phyloP scores from a whole-genome alignment of 1,139 yeast genomes.

The Geotrichum histeridarum region DNA sequence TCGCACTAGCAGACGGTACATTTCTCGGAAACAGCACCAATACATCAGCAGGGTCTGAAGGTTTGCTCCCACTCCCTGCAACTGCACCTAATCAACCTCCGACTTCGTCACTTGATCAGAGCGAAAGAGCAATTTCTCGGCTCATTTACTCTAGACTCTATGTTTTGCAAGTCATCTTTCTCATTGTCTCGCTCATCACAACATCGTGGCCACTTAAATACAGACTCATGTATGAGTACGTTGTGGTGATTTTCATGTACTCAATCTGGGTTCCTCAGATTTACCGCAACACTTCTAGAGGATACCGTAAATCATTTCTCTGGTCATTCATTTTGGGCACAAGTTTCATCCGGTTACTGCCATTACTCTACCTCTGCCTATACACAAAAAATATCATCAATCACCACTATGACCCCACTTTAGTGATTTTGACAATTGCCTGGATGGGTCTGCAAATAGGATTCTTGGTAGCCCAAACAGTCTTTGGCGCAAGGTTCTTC shows the following conservation, averaged over 20 bases:
- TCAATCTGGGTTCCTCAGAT: conserved; percentile 91
- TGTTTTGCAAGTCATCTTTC: conserved; percentile 52
- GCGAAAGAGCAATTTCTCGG: conserved; percentile 56
- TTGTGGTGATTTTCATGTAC: conserved; percentile 49
- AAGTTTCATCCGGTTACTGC: conserved; percentile 56
- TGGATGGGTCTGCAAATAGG: conserved; percentile 58
- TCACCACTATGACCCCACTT: conserved; percentile 52
- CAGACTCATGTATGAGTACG: conserved; percentile 55
- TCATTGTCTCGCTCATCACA: conserved; percentile 55
- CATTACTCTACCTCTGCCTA: conserved; percentile 58
- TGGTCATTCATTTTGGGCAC: conserved; percentile 72
- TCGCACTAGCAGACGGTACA: conserved; percentile 28
- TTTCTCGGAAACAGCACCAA: conserved; percentile 11
- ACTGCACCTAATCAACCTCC: conserved; percentile 22
- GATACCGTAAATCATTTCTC: conserved; percentile 52
- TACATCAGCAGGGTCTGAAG: too few relatives aligned
- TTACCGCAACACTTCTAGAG: conserved; percentile 67
- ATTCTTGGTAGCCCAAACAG: conserved; percentile 54
- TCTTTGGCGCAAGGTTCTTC: conserved; percentile 78
- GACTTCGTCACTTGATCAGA: conserved; percentile 36
- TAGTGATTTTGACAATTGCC: conserved; percentile 43
- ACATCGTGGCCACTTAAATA: conserved; percentile 58
- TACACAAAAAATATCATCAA: conserved; percentile 44
- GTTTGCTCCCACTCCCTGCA: conserved; percentile 4
- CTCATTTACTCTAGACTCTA: conserved; percentile 61